phyloP scores from a whole-genome alignment of 2,329 filamentous ascomycete genomes.

The Talaromyces piceae region DNA sequence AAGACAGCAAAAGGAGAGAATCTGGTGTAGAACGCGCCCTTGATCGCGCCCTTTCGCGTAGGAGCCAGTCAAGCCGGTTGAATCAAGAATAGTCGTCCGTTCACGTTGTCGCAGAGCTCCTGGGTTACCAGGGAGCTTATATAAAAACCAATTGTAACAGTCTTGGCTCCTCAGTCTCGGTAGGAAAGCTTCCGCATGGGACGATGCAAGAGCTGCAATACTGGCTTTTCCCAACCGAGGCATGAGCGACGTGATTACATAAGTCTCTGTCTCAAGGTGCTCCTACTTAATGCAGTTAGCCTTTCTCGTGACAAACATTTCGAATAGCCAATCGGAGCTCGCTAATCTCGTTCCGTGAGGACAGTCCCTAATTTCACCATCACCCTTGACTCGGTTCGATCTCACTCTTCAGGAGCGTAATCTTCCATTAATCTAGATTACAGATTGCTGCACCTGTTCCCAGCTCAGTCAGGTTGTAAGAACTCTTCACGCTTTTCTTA shows the following conservation, averaged over 20 bases:
- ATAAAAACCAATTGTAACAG: slow-evolving; percentile 10
- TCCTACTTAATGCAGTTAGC: neutral
- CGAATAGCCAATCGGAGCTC: neutral
- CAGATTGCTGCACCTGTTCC: no score
- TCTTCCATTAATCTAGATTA: no score
- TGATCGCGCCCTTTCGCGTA: neutral
- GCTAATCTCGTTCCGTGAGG: neutral
- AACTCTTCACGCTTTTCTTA: neutral
- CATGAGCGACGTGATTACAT: neutral
- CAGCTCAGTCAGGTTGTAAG: no score
- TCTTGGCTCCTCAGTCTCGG: slow-evolving; percentile 12
- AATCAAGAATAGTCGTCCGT: neutral
- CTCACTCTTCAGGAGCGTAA: no score
- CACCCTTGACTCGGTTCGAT: no score
- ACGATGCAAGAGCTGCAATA: neutral
- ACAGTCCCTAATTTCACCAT: neutral
- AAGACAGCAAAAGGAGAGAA: neutral
- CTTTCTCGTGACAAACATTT: neutral
- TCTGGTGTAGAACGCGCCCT: no score
- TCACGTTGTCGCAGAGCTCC: neutral
- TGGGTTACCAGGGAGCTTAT: neutral
- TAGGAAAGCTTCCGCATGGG: slow-evolving; percentile 14
- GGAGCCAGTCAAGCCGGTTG: neutral
- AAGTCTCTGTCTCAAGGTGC: neutral
- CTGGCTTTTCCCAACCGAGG: neutral